Percentiles rank a stretch among this genome's conserved stretches.
These are phyloP conservation scores for Aspergillus asperescens DNA, from an alignment of 495 filamentous ascomycete genomes.

Conservation along the genomic window DNA sequence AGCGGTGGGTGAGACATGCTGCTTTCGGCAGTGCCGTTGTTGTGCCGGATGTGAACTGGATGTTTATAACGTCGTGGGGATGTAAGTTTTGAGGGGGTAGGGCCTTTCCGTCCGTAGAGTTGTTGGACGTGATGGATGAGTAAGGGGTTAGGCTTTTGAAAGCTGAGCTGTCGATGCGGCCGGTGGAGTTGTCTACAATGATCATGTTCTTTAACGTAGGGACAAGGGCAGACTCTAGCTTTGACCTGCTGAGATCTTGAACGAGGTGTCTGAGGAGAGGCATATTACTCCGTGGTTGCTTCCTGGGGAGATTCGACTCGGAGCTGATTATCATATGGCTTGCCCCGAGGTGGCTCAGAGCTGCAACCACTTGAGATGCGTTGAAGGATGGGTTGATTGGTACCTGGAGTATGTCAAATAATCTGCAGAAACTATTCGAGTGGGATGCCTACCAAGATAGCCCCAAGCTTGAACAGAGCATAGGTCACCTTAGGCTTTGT, in stretches of 20 bases:
- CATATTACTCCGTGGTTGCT: conserved; percentile 71
- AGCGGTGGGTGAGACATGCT: conserved; percentile 76
- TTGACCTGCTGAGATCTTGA: conserved; percentile 48
- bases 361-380: conserved; percentile 66
- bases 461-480: conserved; percentile 87
- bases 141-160: conserved; percentile 52
- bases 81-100: conserved; percentile 47
- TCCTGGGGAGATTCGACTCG: conserved; percentile 81
- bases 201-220: conserved; percentile 68
- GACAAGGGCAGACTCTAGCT: conserved; percentile 57
- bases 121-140: conserved; percentile 35
- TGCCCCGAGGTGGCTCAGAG: conserved; percentile 68
- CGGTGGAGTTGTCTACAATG: conserved; percentile 73
- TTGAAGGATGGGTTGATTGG: conserved; percentile 94
- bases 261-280: conserved; percentile 61
- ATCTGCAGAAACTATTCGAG: background rate
- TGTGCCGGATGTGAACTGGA: conserved; percentile 95
- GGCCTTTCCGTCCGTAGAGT: conserved; percentile 43
- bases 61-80: conserved; percentile 75
- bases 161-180: conserved; percentile 45
- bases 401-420: conserved; percentile 41
- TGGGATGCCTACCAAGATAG: conserved; percentile 60
- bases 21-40: conserved; percentile 90
- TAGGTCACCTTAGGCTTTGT: conserved; percentile 58
- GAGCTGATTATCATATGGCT: conserved; percentile 76